These are phyloP conservation scores for Vanilla planifolia DNA, from an alignment of 106 monocot genomes.

Conservation along the genomic window DNA sequence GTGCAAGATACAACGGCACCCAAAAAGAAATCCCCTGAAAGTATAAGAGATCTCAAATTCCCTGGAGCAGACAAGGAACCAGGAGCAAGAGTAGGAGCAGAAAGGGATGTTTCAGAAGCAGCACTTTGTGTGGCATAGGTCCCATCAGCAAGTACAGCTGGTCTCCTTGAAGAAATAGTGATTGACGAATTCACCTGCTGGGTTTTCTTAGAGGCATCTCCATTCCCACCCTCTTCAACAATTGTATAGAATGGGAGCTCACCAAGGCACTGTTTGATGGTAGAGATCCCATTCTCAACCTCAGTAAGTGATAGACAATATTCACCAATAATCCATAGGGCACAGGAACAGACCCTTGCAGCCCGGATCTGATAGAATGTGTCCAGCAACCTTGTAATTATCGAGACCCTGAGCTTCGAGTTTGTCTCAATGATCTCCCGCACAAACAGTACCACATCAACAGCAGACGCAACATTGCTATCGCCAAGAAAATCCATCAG, in stretches of 20 bases:
- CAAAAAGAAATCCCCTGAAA: conserved; percentile 79
- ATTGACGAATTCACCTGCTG: conserved; percentile 36
- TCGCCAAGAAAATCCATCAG: conserved; percentile 94
- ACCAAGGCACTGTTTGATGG: conserved; percentile 88
- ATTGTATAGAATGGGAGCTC: conserved; percentile 82
- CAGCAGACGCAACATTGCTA: conserved; percentile 75
- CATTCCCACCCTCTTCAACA: conserved; percentile 42
- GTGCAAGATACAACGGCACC: conserved; percentile 74
- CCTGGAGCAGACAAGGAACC: conserved; percentile 45
- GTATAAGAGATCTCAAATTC: conserved; percentile 78
- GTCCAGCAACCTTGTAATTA: conserved; percentile 72
- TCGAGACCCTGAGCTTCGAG: conserved; percentile 80
- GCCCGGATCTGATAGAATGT: conserved; percentile 90
- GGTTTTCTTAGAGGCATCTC: conserved; percentile 30
- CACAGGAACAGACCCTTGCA: conserved; percentile 76
- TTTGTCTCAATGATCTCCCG: conserved; percentile 90
- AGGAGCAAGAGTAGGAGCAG: conserved; percentile 43
- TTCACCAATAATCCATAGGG: conserved; percentile 88
- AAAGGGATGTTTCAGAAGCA: conserved; percentile 56
- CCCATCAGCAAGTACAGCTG: conserved; percentile 82
- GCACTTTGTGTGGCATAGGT: conserved; percentile 98
- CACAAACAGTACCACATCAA: conserved; percentile 82
- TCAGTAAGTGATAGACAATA: conserved; percentile 84
- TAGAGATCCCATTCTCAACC: conserved; percentile 69
- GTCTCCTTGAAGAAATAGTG: conserved; percentile 69